Base-by-base conservation (phyloP, 768 basidiomycete species). In the Panellus pusillus region DNA sequence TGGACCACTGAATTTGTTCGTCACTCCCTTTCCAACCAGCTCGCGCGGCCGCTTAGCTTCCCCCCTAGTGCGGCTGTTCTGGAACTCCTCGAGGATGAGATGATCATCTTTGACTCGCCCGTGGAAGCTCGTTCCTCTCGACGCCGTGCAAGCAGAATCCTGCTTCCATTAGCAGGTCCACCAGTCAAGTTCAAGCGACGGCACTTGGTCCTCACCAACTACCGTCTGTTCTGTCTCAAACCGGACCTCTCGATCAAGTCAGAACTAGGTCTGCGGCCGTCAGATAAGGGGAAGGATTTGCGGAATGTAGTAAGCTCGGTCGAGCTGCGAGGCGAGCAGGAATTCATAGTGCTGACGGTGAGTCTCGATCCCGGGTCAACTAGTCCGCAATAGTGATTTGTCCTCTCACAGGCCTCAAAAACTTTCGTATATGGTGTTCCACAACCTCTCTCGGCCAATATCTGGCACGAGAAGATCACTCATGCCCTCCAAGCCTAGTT, bases 311-410 rank as follows among this genome's bases (percentile, higher is more conserved):
- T 86, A 9, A 69, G 72, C 4, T 72, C 75, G 19, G 78, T 80
- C 0, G 80, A 79, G 50, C 68, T 73, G 24, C 83, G 82, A 61
- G 72, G 80, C 43, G 82, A 81, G 49, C 70, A 79, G 35, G 81
- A 83, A 63, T 84, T 87, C 63, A 76, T 80, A 14, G 74, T 87
- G 32, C 67, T 84, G 60, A 83, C 84, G 38, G 85, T 87, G 55
- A 63, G 82, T 60, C 43, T 42, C 29, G 36, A 11, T 35, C 42
- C 32, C 24, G 12, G 17, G 24, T 44, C 2, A 1, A 9, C 14
- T 32, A 18, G 8, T 9, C 9, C 19, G 6, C 17, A 19, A 20
- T 31, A 38, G 5, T 41, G 14, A 36, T 18, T 17, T 36, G 1
- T 4, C n/a, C 2, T 13, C 32, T 1, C 29, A 2, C 19, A 60